phyloP scores from a whole-genome alignment of 1,284 basidiomycete genomes.

The Irpex sp. region DNA sequence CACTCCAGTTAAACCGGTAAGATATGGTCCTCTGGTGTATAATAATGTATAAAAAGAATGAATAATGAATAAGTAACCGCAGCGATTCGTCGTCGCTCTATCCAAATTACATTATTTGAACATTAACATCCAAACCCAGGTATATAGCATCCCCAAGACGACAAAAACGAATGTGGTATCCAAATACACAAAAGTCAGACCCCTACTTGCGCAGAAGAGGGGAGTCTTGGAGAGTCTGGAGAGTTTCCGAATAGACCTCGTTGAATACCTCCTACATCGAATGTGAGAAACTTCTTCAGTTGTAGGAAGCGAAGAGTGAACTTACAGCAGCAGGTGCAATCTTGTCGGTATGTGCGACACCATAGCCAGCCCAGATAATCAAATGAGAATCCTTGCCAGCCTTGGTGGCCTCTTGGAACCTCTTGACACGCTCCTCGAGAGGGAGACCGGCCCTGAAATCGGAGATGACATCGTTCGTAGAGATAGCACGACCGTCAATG shows the following conservation, averaged over 20 bases:
- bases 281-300: not conserved
- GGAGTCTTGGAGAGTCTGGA: constrained; percentile 6
- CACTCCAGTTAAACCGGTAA: no score
- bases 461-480: constrained; percentile 50
- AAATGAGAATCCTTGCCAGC: constrained; percentile 45
- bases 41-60: not conserved
- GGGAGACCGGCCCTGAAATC: constrained; percentile 54
- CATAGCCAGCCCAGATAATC: constrained; percentile 67
- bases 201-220: constrained; percentile 2
- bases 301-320: not conserved
- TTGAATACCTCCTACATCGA: constrained; percentile 42
- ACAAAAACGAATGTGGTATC: not conserved
- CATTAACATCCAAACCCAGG: not conserved
- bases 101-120: not conserved
- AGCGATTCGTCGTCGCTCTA: not conserved
- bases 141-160: not conserved
- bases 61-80: not conserved
- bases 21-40: no score
- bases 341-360: constrained; percentile 53
- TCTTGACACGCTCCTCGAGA: constrained; percentile 39
- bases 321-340: constrained; percentile 56
- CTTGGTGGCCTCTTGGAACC: constrained; percentile 38
- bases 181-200: not conserved
- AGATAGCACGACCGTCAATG: constrained; percentile 61
- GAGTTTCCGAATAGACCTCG: constrained; percentile 36